These are phyloP conservation scores for Paramecium octaurelia DNA, from an alignment of 73 alveolate species.

Conservation along the genomic window DNA sequence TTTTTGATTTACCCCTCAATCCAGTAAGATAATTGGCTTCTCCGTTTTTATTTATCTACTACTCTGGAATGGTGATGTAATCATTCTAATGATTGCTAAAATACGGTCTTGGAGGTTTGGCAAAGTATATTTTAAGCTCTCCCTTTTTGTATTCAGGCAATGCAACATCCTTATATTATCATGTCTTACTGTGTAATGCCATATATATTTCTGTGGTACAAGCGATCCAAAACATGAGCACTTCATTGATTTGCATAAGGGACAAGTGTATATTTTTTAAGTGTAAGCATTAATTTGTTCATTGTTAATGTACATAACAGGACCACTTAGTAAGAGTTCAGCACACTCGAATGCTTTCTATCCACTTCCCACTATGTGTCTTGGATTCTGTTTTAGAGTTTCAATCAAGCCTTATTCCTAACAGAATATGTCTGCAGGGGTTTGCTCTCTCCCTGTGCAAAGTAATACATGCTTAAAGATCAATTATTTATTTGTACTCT, in stretches of 20 bases:
- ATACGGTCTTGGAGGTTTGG: not conserved
- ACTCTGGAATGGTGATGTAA: not conserved
- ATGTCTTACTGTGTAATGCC: constrained; percentile 33
- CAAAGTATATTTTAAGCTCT: not conserved
- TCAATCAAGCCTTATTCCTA: not conserved
- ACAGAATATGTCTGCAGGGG: not conserved
- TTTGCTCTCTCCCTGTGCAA: constrained; percentile 37
- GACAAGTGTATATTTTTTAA: constrained; percentile 30
- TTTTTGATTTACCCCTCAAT: constrained; percentile 31
- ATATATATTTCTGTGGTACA: not conserved
- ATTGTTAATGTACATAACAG: constrained; percentile 6
- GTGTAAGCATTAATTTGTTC: not conserved
- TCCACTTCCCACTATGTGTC: not conserved
- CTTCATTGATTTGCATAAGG: not conserved
- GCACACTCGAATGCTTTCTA: constrained; percentile 41
- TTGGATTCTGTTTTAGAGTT: not conserved
- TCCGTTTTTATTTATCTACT: not conserved
- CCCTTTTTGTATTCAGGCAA: not conserved
- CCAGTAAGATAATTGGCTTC: constrained; percentile 37
- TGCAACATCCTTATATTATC: constrained; percentile 38
- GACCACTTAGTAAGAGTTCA: constrained; percentile 22
- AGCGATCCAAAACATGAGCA: constrained; percentile 38
- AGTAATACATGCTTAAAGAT: not conserved
- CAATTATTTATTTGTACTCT: not conserved
- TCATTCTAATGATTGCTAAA: not conserved